phyloP scores from a whole-genome alignment of 2,329 filamentous ascomycete species.

The Penicillium sp. region DNA sequence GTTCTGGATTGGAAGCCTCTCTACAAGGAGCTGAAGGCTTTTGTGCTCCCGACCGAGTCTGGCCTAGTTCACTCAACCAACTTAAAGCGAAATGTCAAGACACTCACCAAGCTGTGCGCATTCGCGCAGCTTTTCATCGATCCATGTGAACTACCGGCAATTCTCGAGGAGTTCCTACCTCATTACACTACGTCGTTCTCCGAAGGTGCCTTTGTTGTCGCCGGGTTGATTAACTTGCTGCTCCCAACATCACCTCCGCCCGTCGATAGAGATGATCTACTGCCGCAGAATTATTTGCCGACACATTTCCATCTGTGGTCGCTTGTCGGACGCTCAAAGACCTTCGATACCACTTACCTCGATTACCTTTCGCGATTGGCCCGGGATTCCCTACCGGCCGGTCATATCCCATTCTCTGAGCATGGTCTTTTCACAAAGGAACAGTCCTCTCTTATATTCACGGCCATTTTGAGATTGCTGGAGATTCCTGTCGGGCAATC shows the following conservation, averaged over 20 bases:
- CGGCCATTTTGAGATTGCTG: constrained; percentile 79
- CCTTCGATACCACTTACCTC: constrained; percentile 80
- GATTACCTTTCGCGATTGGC: constrained; percentile 86
- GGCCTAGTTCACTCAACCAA: constrained; percentile 61
- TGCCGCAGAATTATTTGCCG: constrained; percentile 83
- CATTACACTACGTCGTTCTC: constrained; percentile 93
- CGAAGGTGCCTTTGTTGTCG: constrained; percentile 89
- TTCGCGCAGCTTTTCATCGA: constrained; percentile 93
- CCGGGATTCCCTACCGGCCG: constrained; percentile 72
- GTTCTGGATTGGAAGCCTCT: constrained; percentile 87
- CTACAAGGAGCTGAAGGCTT: constrained; percentile 86
- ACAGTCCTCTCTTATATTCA: constrained; percentile 90
- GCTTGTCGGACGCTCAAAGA: constrained; percentile 81
- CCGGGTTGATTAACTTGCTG: constrained; percentile 79
- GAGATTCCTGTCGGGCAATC: constrained; percentile 97
- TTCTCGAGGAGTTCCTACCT: constrained; percentile 75
- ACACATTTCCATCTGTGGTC: constrained; percentile 98
- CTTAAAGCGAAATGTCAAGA: constrained; percentile 64
- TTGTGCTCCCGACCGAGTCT: constrained; percentile 82
- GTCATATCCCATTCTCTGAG: constrained; percentile 74
- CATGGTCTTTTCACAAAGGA: constrained; percentile 90
- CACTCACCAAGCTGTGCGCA: constrained; percentile 82
- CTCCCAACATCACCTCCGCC: constrained; percentile 76
- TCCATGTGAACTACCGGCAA: constrained; percentile 75
- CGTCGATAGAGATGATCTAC: constrained; percentile 67